phyloP scores from a whole-genome alignment of 2,329 filamentous ascomycete species.

The Ceratocystis cacaofunesta region DNA sequence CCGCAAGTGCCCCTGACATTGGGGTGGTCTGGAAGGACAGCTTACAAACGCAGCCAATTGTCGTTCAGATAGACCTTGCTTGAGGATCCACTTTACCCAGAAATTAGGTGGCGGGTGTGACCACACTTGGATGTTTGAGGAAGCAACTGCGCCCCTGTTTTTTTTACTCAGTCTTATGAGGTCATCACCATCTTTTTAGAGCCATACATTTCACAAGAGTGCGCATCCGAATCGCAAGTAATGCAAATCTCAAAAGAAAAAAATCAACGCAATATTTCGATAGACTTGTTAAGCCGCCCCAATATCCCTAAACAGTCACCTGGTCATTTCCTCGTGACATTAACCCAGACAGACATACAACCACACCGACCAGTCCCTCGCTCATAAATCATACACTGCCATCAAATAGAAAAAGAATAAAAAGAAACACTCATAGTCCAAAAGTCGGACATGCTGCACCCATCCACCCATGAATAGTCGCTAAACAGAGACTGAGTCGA shows the following conservation, averaged over 20 bases:
- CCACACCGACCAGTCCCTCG: not conserved
- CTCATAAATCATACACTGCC: constrained; percentile 2
- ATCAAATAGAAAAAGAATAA: not conserved
- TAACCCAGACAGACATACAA: not conserved
- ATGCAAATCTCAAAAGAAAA: not conserved
- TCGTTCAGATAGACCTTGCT: not conserved
- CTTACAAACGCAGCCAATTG: constrained; percentile 1
- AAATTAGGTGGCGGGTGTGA: not conserved
- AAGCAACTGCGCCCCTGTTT: not conserved
- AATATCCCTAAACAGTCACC: not conserved
- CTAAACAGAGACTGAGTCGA: not conserved
- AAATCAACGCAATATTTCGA: not conserved
- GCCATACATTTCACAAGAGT: not conserved
- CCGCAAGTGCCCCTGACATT: not conserved
- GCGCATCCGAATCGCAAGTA: not conserved
- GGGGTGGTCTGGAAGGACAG: not conserved
- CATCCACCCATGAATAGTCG: not conserved
- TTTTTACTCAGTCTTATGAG: not conserved
- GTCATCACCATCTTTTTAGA: not conserved
- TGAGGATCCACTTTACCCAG: not conserved
- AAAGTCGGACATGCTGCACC: not conserved
- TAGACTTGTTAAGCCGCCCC: not conserved
- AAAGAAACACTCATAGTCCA: not conserved
- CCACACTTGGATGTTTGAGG: not conserved
- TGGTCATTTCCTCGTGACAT: not conserved